Evolutionary conservation across 768 basidiomycete species (phyloP).

Genomic region (Kwoniella botswanensis): DNA sequence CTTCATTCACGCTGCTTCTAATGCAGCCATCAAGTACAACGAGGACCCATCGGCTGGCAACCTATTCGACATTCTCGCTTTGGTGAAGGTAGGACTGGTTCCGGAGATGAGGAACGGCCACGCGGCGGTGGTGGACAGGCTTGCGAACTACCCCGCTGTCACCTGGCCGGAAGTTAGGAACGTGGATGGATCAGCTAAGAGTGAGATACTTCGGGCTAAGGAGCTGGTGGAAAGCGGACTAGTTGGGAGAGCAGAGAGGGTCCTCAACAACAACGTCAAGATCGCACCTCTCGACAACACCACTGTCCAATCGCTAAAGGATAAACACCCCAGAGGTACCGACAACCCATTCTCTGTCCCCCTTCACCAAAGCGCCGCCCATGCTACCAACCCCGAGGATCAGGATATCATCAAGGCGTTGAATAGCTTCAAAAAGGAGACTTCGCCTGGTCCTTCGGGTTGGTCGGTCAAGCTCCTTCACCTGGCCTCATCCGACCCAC

Average conservation of each 20-base stretch:
- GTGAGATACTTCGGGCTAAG: not conserved
- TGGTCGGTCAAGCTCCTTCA: constrained; percentile 9
- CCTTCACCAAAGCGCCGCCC: constrained; percentile 57
- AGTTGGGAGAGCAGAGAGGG: constrained; percentile 8
- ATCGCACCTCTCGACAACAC: constrained; percentile 1
- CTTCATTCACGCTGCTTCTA: not conserved
- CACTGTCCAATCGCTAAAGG: not conserved
- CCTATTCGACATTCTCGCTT: not conserved
- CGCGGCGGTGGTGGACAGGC: not conserved
- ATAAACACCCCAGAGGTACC: constrained; percentile 4
- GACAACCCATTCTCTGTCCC: constrained; percentile 1
- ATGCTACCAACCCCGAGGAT: constrained; percentile 8
- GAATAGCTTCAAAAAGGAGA: not conserved
- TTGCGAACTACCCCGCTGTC: not conserved
- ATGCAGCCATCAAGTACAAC: not conserved
- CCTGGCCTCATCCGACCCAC: not conserved
- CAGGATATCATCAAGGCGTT: not conserved
- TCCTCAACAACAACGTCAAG: constrained; percentile 2
- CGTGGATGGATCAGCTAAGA: not conserved
- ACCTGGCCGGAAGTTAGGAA: not conserved
- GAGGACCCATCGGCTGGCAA: not conserved
- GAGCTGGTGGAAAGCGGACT: constrained; percentile 10
- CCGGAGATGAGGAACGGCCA: constrained; percentile 11
- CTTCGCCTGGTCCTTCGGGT: constrained; percentile 5
- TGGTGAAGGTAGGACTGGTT: constrained; percentile 9